Evolutionary conservation across 2,329 filamentous ascomycete genomes (phyloP).

Genomic region (Cytospora schulzeri): DNA sequence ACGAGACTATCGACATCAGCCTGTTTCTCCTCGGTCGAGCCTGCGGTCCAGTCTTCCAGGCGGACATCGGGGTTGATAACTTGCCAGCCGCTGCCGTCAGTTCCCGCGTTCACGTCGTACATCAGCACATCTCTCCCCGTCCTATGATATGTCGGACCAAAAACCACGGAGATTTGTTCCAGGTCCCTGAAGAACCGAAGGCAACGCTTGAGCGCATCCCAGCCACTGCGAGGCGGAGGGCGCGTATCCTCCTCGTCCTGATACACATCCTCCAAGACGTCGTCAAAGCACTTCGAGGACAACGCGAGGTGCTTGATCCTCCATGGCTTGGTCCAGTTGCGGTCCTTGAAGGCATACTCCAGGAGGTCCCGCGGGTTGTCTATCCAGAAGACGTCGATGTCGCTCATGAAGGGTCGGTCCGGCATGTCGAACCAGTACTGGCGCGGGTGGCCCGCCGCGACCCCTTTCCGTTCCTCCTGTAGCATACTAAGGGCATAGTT

Average conservation of each 20-base stretch:
- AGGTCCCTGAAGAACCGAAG: background rate
- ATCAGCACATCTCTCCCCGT: background rate
- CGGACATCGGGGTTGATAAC: background rate
- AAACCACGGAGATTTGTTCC: background rate
- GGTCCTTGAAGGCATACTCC: background rate
- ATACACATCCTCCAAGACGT: background rate
- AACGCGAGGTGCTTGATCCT: background rate
- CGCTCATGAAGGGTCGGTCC: background rate
- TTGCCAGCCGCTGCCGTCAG: background rate
- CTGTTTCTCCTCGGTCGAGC: background rate
- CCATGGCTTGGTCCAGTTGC: background rate
- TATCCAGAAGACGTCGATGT: background rate
- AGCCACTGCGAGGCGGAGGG: background rate
- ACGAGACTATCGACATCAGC: background rate
- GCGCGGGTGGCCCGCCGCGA: no score
- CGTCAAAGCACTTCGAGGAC: background rate
- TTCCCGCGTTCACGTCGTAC: background rate
- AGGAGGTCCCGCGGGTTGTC: background rate
- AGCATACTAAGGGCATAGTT: background rate
- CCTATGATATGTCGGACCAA: background rate
- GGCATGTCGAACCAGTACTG: background rate
- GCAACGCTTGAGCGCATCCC: background rate
- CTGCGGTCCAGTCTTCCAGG: background rate
- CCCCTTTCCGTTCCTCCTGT: background rate
- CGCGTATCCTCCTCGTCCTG: background rate